Base-by-base conservation (phyloP, 148 eudicot genomes). In the Simmondsia chinensis region DNA sequence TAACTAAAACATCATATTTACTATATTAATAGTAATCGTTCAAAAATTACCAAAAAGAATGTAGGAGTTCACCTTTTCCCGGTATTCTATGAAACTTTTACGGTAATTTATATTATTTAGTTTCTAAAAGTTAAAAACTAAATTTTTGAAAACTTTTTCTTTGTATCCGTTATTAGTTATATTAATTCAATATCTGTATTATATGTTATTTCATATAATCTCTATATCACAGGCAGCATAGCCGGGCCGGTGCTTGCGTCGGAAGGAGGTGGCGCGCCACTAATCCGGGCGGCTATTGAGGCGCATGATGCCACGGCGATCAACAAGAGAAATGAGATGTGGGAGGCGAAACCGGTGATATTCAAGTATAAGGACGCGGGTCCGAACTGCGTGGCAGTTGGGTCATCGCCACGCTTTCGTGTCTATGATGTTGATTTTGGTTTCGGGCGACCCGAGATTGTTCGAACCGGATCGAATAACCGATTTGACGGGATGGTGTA, bases 401-500 rank as follows among this genome's bases (percentile, higher is more conserved):
- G 99, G 10, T 81, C 93, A 22, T 91, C 95, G 36, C 99, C 99
- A 26, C 24, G 99, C 63, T 91, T 91, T 39, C 76, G 79, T 65
- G 97, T 91, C 4, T 91, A 91, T 52, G 89, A 91, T 5, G 76
- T 91, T 42, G 95, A 91, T 36, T 91, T 82, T 48, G 99, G 97
- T 33, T 85, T 57, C 19, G 99, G 95, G 17, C 50, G 49, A 40
- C 89, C 99, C 14, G 95, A 82, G 52, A 68, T 76, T 22, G 99
- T 91, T n/a, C 47, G 99, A 54, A 86, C 95, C 33, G 99, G 99
- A 22, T 36, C 54, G n/a, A 91, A 91, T 42, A 91, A 91, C 50
- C 60, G 94, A 64, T 91, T 91, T 51, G 95, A 91, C 36, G 99
- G 99, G 33, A 91, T 91, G 99, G 81, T 91, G 41, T 86, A 85